A percentile compares a stretch with the other conserved stretches of the same genome.
These are phyloP conservation scores for Cercospora beticola DNA, from an alignment of 2,329 filamentous ascomycete genomes.

Conservation along the genomic window DNA sequence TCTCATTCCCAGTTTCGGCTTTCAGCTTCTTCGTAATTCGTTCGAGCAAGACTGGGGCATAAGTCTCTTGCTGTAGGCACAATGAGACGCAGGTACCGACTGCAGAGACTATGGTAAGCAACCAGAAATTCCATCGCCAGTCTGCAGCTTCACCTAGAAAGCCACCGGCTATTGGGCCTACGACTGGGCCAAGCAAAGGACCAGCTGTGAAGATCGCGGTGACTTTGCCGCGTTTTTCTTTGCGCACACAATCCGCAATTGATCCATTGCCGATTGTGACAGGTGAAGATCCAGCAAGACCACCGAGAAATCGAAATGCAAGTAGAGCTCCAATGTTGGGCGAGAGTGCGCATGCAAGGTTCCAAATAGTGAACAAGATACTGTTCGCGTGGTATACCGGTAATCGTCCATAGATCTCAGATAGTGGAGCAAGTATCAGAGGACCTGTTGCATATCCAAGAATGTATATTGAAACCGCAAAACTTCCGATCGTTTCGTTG, in stretches of 20 bases:
- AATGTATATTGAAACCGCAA: slow-evolving; percentile 65
- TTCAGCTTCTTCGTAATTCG: slow-evolving; percentile 46
- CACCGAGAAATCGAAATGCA: slow-evolving; percentile 21
- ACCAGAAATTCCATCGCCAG: slow-evolving; percentile 66
- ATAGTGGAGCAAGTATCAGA: slow-evolving; percentile 43
- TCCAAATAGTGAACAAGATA: slow-evolving; percentile 34
- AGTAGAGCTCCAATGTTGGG: slow-evolving; percentile 31
- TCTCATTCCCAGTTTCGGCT: slow-evolving; percentile 48
- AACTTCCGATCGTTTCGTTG: slow-evolving; percentile 53
- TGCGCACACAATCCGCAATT: slow-evolving; percentile 15
- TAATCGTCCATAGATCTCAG: slow-evolving; percentile 36
- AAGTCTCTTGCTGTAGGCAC: slow-evolving; percentile 48
- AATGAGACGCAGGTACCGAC: slow-evolving; percentile 37
- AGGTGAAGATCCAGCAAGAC: slow-evolving; percentile 5
- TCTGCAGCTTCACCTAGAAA: slow-evolving; percentile 49
- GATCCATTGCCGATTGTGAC: slow-evolving; percentile 13
- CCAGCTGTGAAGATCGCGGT: slow-evolving; percentile 23
- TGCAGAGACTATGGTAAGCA: slow-evolving; percentile 59
- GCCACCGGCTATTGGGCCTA: slow-evolving; percentile 52
- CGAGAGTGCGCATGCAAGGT: slow-evolving; percentile 33
- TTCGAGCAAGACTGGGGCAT: slow-evolving; percentile 48
- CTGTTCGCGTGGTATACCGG: slow-evolving; percentile 34
- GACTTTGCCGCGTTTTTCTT: slow-evolving; percentile 17
- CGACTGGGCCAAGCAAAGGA: slow-evolving; percentile 37
- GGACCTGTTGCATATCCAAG: slow-evolving; percentile 52